Evolutionary conservation across 495 filamentous ascomycete species (phyloP), one percentile per base, ranked within the genome.

Genomic region (Aspergillus incahuasiensis): DNA sequence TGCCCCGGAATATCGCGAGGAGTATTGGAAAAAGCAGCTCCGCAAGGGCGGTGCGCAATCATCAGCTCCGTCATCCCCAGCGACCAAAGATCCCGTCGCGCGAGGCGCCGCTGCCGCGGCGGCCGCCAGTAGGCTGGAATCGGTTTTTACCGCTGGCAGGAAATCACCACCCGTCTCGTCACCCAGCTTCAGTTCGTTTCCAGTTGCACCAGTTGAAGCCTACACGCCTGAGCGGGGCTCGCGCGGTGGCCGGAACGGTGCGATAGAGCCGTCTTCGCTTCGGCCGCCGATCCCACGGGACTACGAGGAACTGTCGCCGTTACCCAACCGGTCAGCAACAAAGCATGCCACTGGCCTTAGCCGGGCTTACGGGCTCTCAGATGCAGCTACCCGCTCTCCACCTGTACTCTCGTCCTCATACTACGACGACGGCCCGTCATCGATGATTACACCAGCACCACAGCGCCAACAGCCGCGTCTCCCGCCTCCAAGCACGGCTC

Each of bases 401-500:
- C 88, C 87, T n/a, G 83, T 83, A 6, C 73, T 92, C 16, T 85
- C 86, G 1, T 90, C 87, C 5, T 82, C 74, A 1, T 84, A 81
- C 56, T 80, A 82, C 57, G 78, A 84, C 52, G 76, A 79, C 40
- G 75, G 72, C 0, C 77, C 73, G n/a, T 72, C 74, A 1, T 78
- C 78, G 2, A 80, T 96, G 73, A 85, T 90, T 54, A 97, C 92
- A 0, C 92, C 92, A 16, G 89, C 91, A 3, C 90, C 92, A 6
- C 84, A 85, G 55, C 83, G 90, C 25, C 86, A 92, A 47, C 86
- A 92, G 57, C 91, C 90, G 24, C 82, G 82, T 40, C 83, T 96
- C 25, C 90, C 89, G 1, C 91, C 92, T 18, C 94, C 94, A 0
- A 92, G 87, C 63, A 96, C 94, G 0, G 84, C 87, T 6, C 90